Evolutionary conservation across 768 basidiomycete species (phyloP), one percentile per base, ranked within the genome.

Genomic region (Gloeophyllum trabeum): DNA sequence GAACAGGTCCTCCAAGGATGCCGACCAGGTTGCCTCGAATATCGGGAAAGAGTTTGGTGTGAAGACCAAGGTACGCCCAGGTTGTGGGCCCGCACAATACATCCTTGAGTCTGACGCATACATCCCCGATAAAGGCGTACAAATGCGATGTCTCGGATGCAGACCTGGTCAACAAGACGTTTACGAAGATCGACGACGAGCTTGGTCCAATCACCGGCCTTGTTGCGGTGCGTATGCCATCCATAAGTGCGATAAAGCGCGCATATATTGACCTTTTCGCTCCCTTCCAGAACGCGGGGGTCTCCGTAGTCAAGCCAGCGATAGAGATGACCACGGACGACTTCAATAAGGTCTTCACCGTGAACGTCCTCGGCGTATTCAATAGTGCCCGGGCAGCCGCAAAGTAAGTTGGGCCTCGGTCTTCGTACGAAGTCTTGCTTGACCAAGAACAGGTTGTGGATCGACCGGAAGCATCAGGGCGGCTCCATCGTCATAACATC

Each of bases 351-450:
- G 68, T 80, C 0, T 81, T 68, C 47, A 63, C 65, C 39, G 71
- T 74, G 13, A 83, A 82, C 46, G 78, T 81, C 5, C 71, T 68
- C 22, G 80, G 79, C 1, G 79, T 79, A 1, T 80, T 79, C 63
- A 79, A 81, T 46, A 71, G 70, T 4, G 68, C 71, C 14, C 67
- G 74, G 10, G 78, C 74, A 2, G 71, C 69, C 14, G 76, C 77
- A 1, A 69, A 70, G 74, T 75, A 45, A 6, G 66, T 49, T 24
- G 5, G 21, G 3, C 13, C 1, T 19, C 24, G 14, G 35, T 3
- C 19, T 14, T 26, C 18, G 20, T 6, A 21, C 4, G 19, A 20
- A 19, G 18, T n/a, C n/a, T n/a, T n/a, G n/a, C n/a, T 14, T 5
- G 5, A 20, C 41, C 3, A 4, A 6, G 16, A 32, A 19, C 12